These are phyloP conservation scores for Aspergillus sp. DNA, from an alignment of 2,329 filamentous ascomycete genomes.

Conservation along the genomic window DNA sequence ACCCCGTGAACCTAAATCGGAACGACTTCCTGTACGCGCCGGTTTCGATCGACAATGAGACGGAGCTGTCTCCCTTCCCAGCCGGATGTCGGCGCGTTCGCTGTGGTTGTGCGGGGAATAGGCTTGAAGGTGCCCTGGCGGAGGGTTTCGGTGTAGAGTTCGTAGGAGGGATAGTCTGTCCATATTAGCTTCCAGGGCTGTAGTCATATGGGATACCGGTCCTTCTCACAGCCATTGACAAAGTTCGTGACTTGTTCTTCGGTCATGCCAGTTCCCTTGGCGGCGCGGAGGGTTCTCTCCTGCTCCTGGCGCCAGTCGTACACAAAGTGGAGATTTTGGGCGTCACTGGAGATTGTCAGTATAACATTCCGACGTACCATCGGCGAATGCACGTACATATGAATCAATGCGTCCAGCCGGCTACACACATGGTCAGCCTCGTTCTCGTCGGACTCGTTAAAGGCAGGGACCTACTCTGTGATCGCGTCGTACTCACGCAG, in stretches of 20 bases:
- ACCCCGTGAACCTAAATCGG: slow-evolving; percentile 40
- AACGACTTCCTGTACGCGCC: slow-evolving; percentile 58
- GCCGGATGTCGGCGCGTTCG: slow-evolving; percentile 22
- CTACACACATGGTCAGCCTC: slow-evolving; percentile 24
- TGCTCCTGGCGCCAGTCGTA: slow-evolving; percentile 84
- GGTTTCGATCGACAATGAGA: slow-evolving; percentile 60
- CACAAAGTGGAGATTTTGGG: slow-evolving; percentile 70
- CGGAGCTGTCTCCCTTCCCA: slow-evolving; percentile 58
- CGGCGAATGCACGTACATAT: slow-evolving; percentile 50
- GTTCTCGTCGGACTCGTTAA: background rate
- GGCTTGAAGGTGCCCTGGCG: slow-evolving; percentile 56
- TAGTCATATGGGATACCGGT: too few species aligned
- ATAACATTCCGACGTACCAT: background rate
- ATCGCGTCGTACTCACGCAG: slow-evolving; percentile 59
- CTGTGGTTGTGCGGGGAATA: slow-evolving; percentile 12
- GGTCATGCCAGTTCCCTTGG: slow-evolving; percentile 75
- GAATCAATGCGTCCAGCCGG: slow-evolving; percentile 62
- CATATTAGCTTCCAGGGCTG: background rate
- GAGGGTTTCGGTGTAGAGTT: slow-evolving; percentile 63
- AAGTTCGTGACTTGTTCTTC: slow-evolving; percentile 76
- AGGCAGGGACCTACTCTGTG: slow-evolving; percentile 45
- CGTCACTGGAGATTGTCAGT: slow-evolving; percentile 51
- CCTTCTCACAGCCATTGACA: slow-evolving; percentile 59
- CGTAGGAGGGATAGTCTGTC: slow-evolving; percentile 67
- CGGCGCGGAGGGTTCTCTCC: slow-evolving; percentile 66